A percentile compares a stretch with the other conserved stretches of the same genome.
Conservation (phyloP, 2,329 filamentous ascomycete species). For the Aspergillus aculeatinus region DNA sequence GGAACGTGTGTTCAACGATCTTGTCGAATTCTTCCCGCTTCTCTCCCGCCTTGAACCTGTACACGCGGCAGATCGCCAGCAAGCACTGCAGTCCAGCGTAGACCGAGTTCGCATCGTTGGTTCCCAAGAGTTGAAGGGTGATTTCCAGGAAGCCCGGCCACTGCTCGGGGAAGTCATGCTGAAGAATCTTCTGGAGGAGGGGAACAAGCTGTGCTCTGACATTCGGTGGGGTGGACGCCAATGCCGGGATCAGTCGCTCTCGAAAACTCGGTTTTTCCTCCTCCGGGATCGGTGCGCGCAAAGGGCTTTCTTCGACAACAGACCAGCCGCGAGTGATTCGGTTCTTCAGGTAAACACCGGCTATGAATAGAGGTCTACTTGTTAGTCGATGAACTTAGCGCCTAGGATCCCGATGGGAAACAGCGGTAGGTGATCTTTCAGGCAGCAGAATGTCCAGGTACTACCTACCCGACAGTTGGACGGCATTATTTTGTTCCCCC, state of each 20-base stretch:
- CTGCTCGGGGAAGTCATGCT: constrained; percentile 89
- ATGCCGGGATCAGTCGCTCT: constrained; percentile 82
- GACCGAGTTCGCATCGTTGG: constrained; percentile 80
- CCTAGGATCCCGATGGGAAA: constrained; percentile 18
- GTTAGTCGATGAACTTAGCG: constrained; percentile 11
- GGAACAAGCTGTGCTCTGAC: constrained; percentile 92
- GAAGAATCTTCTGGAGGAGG: constrained; percentile 90
- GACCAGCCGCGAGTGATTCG: constrained; percentile 91
- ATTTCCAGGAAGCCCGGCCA: constrained; percentile 96
- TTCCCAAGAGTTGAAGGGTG: constrained; percentile 82
- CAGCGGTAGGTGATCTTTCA: constrained; percentile 6
- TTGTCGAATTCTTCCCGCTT: constrained; percentile 85
- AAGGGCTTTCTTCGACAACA: constrained; percentile 69
- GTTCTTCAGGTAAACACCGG: constrained; percentile 97
- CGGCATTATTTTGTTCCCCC: constrained; percentile 77
- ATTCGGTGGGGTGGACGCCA: constrained; percentile 75
- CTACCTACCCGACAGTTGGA: constrained; percentile 81
- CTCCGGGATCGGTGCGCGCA: constrained; percentile 75
- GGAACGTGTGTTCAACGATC: constrained; percentile 89
- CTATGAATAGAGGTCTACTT: constrained; percentile 48
- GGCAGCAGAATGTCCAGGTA: constrained; percentile 15
- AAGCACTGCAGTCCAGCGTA: constrained; percentile 93
- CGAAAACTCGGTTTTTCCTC: constrained; percentile 85
- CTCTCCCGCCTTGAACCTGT: constrained; percentile 86
- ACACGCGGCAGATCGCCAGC: constrained; percentile 90